Base-by-base conservation (phyloP, 2,329 filamentous ascomycete genomes). In the Fusarium algeriense region DNA sequence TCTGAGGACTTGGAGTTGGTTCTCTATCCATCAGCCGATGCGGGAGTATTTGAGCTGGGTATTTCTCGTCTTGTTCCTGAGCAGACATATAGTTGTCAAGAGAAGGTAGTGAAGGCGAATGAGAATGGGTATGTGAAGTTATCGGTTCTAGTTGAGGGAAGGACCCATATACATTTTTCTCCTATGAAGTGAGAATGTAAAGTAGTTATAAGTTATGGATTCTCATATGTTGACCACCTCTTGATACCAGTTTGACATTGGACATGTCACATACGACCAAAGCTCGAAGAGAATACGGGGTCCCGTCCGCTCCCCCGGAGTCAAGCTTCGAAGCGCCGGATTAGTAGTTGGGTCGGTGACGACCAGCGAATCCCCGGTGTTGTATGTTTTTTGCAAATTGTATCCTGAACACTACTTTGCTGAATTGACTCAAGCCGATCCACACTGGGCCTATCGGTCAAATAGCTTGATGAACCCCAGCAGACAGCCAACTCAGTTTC, bases 321-420 rank as follows among this genome's bases (percentile, higher is more conserved):
- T 55, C 52, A 55, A 55, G 52, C 52, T 55, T 55, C 38, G 52
- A 55, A 55, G 52, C 52, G 52, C 52, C 28, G 38, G 28, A 55
- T 44, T 55, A 55, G 52, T 55, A 55, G 52, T 55, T 55, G 52
- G 50, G 50, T 43, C 50, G 50, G 50, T 54, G 52, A 55, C 52
- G 52, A 55, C 52, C 52, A 55, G 52, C 52, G 52, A 55, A 44
- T 55, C 20, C 52, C 52, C 20, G 40, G 52, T 55, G 52, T 55
- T 55, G 52, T 45, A 55, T 55, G 52, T 55, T 34, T n/a, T 37
- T 52, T 52, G 40, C 8, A 10, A n/a, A 6, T 20, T 43, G 8
- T 14, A 43, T 43, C n/a, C 40, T 9, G 14, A 35, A 15, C 34
- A 15, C 12, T 35, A 35, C 13, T 15, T 14, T 15, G 23, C 23